Evolutionary conservation across 352 stramenopile species (phyloP), one percentile per base, ranked within the genome.

Genomic region (Phytophthora boehmeriae): DNA sequence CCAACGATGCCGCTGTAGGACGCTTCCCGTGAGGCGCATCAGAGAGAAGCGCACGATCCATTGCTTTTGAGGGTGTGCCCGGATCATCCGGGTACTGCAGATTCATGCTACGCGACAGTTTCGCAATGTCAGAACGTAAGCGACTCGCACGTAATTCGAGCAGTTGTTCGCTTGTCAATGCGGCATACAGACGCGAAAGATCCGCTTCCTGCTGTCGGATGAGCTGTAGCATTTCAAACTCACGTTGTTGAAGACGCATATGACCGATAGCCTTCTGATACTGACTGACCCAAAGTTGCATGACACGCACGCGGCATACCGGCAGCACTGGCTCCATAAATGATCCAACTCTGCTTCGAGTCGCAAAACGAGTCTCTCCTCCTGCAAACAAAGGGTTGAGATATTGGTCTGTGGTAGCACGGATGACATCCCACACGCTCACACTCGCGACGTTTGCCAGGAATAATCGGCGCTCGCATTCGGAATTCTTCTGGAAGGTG

Each of bases 401-500:
- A 52, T 86, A 95, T 66, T 90, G 77, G 51, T 95, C 86, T 0
- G 86, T 95, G 4, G 83, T 89, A 17, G 84, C 84, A 19, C 86
- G 83, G 60, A 93, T 90, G 11, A 92, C 80, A 47, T 95, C 85
- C 87, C 87, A 95, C 2, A 95, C 71, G 45, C 85, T 95, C 3
- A 91, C 81, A 22, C 79, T 93, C 14, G 81, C 57, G n/a, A 92
- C 78, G 19, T 65, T 87, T 4, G 68, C 69, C 19, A 92, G 49
- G 42, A 94, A 93, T n/a, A 63, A 61, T 8, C 71, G 72, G 10
- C 88, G 75, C 30, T 95, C 83, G 20, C 72, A 72, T 59, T 96
- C 86, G n/a, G 74, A 94, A 64, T 97, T 97, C 61, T 88, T 90
- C 53, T 95, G 86, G 51, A 97, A 97, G 5, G 85, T 97, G n/a